phyloP scores from a whole-genome alignment of 306 rosid species.

The Vigna angularis region DNA sequence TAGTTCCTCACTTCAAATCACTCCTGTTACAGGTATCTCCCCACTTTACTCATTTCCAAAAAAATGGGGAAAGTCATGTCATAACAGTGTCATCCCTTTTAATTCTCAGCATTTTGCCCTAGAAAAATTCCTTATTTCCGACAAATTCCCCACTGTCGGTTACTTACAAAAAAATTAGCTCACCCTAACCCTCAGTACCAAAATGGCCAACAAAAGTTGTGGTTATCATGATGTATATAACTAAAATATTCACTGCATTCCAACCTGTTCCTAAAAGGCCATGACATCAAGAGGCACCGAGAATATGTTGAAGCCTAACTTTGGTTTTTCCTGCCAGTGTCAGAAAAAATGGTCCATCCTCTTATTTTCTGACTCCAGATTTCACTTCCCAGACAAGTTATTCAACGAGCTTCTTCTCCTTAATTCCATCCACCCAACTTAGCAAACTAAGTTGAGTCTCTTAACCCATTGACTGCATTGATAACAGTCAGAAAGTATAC shows the following conservation, averaged over 20 bases:
- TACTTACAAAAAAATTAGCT: not conserved
- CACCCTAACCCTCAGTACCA: not conserved
- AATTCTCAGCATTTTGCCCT: not conserved
- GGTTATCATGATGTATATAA: not conserved
- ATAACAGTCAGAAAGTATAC: not conserved
- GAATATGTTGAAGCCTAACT: not conserved
- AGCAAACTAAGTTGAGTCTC: not conserved
- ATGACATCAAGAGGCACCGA: slow-evolving; percentile 16
- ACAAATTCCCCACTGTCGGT: slow-evolving; percentile 6
- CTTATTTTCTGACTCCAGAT: not conserved
- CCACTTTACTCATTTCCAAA: not conserved
- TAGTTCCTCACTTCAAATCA: slow-evolving; percentile 14
- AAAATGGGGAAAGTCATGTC: slow-evolving; percentile 9
- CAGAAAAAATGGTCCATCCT: not conserved
- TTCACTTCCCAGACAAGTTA: not conserved
- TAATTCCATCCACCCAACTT: not conserved
- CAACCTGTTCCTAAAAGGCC: not conserved
- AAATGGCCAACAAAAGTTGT: slow-evolving; percentile 6
- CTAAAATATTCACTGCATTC: not conserved
- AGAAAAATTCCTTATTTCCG: not conserved
- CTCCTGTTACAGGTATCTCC: not conserved
- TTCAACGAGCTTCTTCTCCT: not conserved
- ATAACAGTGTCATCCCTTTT: not conserved
- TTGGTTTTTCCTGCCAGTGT: not conserved
- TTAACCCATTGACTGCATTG: not conserved